These are phyloP conservation scores for Diaporthe velutina DNA, from an alignment of 2,329 filamentous ascomycete genomes.

Conservation along the genomic window DNA sequence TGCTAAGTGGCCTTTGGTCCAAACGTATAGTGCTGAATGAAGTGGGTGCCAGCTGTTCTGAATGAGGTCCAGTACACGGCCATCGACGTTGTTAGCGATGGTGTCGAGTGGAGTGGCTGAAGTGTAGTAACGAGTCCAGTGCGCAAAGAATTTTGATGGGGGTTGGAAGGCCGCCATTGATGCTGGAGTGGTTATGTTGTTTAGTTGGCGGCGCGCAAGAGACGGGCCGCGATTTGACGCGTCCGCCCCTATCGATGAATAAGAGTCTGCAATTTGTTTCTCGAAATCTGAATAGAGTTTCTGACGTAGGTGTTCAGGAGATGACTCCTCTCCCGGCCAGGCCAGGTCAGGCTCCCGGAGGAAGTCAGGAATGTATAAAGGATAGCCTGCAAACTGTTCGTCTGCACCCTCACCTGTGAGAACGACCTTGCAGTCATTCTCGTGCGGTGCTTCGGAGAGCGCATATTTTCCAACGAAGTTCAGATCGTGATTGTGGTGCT, in stretches of 20 bases:
- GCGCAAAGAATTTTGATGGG: background rate
- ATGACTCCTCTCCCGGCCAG: conserved; percentile 43
- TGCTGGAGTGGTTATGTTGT: conserved; percentile 25
- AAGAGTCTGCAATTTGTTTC: background rate
- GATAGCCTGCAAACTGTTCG: conserved; percentile 68
- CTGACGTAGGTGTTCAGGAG: background rate
- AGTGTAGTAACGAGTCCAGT: background rate
- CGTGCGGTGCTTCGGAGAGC: conserved; percentile 59
- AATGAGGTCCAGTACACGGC: conserved; percentile 43
- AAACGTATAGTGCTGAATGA: conserved; percentile 47
- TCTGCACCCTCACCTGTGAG: conserved; percentile 66
- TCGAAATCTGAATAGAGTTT: background rate
- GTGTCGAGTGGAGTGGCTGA: background rate
- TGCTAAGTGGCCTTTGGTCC: conserved; percentile 43
- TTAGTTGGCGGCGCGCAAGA: conserved; percentile 4
- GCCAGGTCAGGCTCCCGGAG: conserved; percentile 61
- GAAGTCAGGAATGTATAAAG: conserved; percentile 58
- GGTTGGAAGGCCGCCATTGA: conserved; percentile 34
- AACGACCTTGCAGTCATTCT: conserved; percentile 65
- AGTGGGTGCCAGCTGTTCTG: conserved; percentile 47
- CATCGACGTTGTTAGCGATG: conserved; percentile 33
- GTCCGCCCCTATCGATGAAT: conserved; percentile 24
- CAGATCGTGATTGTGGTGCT: conserved; percentile 57
- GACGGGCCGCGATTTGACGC: background rate
- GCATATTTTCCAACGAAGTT: conserved; percentile 65